Evolutionary conservation across 2,329 filamentous ascomycete species (phyloP), one percentile per base, ranked within the genome.

Genomic region (Purpureocillium takamizusanense): DNA sequence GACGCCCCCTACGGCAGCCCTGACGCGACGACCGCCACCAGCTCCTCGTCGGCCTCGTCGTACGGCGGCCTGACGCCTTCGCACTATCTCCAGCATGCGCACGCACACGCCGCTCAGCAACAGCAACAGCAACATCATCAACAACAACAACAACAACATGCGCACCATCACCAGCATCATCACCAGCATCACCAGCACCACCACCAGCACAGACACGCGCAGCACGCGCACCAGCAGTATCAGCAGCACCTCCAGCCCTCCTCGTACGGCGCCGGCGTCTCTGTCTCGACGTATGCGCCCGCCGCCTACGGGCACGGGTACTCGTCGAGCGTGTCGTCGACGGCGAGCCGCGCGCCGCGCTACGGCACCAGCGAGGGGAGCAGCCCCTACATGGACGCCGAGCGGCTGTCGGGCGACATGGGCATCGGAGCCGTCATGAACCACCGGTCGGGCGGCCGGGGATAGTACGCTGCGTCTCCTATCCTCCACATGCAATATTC

Each of bases 371-470:
- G 51, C 37, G 60, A 65, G 45, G 61, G 60, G 10, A 59, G 57
- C 21, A 71, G 69, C 41, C 67, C 69, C 3, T 74, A 74, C 41
- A 52, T 72, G 57, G 59, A 49, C 45, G 58, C 61, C 8, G 65
- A 67, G 46, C 58, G 74, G 31, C 60, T 76, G 39, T 63, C 74
- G 21, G 21, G 21, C 35, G 75, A 78, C 48, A 78, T 80, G 74
- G 74, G 72, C 17, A 78, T 81, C 48, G 70, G 70, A 37, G 63
- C 71, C 36, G 70, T 79, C 42, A 74, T 79, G 47, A 75, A 78
- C 55, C n/a, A n/a, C n/a, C 64, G 71, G 17, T 62, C 68, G 12
- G 52, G 56, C 8, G 52, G 57, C 28, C 50, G 52, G 17, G 49
- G 51, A 25, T 13, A 9, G 18, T 14, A 9, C 30, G 12, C 25